These are phyloP conservation scores for Nicotiana paniculata DNA, from an alignment of 257 asterid species.

Conservation along the genomic window DNA sequence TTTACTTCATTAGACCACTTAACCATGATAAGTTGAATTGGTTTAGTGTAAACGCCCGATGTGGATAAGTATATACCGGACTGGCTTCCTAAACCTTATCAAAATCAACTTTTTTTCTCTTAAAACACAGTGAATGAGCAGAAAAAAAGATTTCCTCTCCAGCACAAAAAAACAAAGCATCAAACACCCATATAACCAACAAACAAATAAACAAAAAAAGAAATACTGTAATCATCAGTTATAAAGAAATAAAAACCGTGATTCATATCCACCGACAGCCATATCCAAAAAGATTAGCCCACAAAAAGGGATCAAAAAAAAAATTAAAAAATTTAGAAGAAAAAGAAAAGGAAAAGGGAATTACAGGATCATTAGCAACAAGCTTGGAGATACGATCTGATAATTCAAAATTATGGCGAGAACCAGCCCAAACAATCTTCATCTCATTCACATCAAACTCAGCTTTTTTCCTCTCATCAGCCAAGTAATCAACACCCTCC, in stretches of 20 bases:
- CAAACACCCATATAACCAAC: background rate
- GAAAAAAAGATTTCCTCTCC: background rate
- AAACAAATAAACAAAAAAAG: background rate
- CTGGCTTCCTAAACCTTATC: background rate
- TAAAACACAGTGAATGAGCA: background rate
- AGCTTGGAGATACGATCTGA: slow-evolving; percentile 94
- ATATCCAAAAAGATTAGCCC: background rate
- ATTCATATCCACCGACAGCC: background rate
- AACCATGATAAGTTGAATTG: too few species aligned
- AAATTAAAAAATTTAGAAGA: background rate
- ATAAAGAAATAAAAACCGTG: background rate
- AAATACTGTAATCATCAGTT: background rate
- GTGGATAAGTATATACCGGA: too few species aligned
- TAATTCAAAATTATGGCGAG: slow-evolving; percentile 52
- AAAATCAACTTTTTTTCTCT: background rate
- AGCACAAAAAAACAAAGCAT: background rate
- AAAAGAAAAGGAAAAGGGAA: background rate
- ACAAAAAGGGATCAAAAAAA: background rate
- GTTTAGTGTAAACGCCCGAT: too few species aligned
- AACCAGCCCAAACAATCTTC: slow-evolving; percentile 98
- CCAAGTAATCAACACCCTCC: slow-evolving; percentile 70
- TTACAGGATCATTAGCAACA: slow-evolving; percentile 90
- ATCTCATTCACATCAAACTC: slow-evolving; percentile 74
- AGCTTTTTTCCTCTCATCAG: slow-evolving; percentile 78
- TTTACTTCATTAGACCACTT: too few species aligned